Percentiles rank a stretch among this genome's conserved stretches.
phyloP scores from a whole-genome alignment of 2,329 filamentous ascomycete genomes.

The Eurotiales sp. region DNA sequence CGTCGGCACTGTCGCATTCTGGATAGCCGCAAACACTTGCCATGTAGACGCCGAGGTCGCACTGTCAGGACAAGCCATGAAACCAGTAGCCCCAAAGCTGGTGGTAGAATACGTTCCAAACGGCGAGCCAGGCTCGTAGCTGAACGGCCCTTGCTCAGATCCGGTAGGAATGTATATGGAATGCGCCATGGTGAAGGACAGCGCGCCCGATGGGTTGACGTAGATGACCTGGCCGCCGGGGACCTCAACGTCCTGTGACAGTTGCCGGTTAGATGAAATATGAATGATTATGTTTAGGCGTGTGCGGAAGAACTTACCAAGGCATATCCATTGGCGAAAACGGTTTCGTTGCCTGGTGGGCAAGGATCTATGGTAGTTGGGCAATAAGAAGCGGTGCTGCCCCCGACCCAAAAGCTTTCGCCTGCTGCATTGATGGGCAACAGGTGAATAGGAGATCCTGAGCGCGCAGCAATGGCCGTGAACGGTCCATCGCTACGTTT shows the following conservation, averaged over 20 bases:
- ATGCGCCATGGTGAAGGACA: conserved; percentile 57
- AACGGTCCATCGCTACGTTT: conserved; percentile 29
- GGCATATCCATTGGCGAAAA: conserved; percentile 37
- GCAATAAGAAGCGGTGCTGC: conserved; percentile 48
- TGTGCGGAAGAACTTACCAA: conserved; percentile 28
- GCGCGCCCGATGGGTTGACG: conserved; percentile 50
- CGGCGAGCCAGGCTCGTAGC: conserved; percentile 26
- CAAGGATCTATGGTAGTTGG: conserved; percentile 42
- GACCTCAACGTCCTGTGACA: conserved; percentile 47
- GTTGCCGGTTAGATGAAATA: conserved; percentile 21
- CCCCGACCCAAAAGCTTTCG: conserved; percentile 50
- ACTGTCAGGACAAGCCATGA: conserved; percentile 42
- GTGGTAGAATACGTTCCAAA: conserved; percentile 30
- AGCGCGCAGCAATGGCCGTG: conserved; percentile 43
- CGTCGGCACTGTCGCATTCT: conserved; percentile 38
- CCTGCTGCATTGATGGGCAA: conserved; percentile 46
- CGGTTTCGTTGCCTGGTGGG: conserved; percentile 47
- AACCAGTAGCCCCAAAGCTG: conserved; percentile 34
- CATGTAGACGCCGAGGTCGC: conserved; percentile 24
- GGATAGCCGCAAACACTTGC: conserved; percentile 41
- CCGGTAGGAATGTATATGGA: conserved; percentile 51
- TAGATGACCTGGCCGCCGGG: conserved; percentile 63
- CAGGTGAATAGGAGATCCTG: conserved; percentile 49
- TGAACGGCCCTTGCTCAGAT: conserved; percentile 50
- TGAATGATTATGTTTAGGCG: neutral